Evolutionary conservation across 2,329 filamentous ascomycete species (phyloP).

Genomic region (Aspergillus sp.): DNA sequence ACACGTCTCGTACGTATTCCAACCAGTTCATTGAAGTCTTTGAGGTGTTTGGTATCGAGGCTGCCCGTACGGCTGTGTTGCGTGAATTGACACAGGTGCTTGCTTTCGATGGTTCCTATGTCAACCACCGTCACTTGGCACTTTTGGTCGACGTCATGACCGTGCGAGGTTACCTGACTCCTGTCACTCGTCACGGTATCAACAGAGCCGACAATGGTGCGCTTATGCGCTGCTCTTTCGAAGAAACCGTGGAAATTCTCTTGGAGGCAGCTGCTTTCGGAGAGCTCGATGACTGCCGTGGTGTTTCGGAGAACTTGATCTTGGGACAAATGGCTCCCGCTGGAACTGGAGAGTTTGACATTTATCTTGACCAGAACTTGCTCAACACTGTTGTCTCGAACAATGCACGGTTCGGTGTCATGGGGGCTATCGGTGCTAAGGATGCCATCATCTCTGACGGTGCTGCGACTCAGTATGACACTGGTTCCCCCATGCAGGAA

Average conservation of each 20-base stretch:
- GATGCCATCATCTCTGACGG: slow-evolving; percentile 68
- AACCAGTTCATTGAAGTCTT: slow-evolving; percentile 96
- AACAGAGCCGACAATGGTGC: slow-evolving; percentile 97
- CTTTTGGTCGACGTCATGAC: slow-evolving; percentile 98
- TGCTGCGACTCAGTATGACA: slow-evolving; percentile 89
- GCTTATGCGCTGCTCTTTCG: slow-evolving; percentile 98
- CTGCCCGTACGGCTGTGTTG: slow-evolving; percentile 78
- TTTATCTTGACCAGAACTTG: slow-evolving; percentile 91
- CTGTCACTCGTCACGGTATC: slow-evolving; percentile 96
- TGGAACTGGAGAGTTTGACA: slow-evolving; percentile 93
- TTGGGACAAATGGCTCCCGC: slow-evolving; percentile 94
- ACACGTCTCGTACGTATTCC: slow-evolving; percentile 79
- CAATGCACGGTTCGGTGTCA: slow-evolving; percentile 78
- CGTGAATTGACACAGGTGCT: slow-evolving; percentile 87
- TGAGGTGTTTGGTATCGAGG: slow-evolving; percentile 94
- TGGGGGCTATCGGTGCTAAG: slow-evolving; percentile 74
- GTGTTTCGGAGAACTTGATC: slow-evolving; percentile 98
- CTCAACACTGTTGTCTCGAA: slow-evolving; percentile 91
- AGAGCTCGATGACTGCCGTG: slow-evolving; percentile 94
- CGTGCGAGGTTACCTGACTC: slow-evolving; percentile 86
- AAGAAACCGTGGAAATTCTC: slow-evolving; percentile 97
- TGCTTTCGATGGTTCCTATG: slow-evolving; percentile 98
- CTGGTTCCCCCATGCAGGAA: slow-evolving; percentile 59
- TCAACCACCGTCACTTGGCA: slow-evolving; percentile 96
- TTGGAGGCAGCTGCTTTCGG: slow-evolving; percentile 91